Evolutionary conservation across 176 grass and related monocot genomes (phyloP).

Genomic region (Eleusine coracana): DNA sequence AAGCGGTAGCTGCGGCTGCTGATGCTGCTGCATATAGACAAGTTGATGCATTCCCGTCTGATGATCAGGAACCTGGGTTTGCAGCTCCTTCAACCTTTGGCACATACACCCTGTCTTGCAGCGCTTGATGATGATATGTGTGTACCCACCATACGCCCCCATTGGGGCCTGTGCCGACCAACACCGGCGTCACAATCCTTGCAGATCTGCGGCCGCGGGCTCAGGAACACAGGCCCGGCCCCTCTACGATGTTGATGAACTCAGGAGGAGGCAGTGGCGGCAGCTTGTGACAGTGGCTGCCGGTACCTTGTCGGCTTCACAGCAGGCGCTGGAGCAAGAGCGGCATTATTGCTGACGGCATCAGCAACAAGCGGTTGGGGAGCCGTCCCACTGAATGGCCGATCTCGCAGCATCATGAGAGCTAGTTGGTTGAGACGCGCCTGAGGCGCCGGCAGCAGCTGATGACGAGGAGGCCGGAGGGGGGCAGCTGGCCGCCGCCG

Average conservation of each 20-base stretch:
- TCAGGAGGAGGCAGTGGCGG: conserved; percentile 77
- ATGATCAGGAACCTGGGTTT: conserved; percentile 34
- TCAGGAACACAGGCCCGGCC: conserved; percentile 60
- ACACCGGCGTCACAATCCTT: conserved; percentile 57
- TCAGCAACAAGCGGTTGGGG: conserved; percentile 50
- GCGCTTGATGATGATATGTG: conserved; percentile 54
- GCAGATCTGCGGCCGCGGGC: conserved; percentile 73
- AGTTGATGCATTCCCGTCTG: conserved; percentile 52
- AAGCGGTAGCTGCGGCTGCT: conserved; percentile 26
- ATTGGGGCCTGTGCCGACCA: conserved; percentile 35
- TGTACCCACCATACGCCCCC: conserved; percentile 63
- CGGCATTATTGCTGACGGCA: conserved; percentile 42
- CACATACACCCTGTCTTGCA: conserved; percentile 39
- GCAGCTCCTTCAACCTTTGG: conserved; percentile 44
- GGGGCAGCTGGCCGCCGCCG: conserved; percentile 34
- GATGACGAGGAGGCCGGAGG: conserved; percentile 4
- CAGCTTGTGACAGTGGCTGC: conserved; percentile 89
- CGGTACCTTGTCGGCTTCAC: conserved; percentile 51
- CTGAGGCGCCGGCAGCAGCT: conserved; percentile 39
- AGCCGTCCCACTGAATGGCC: conserved; percentile 33
- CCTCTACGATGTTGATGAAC: conserved; percentile 75
- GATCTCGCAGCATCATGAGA: conserved; percentile 68
- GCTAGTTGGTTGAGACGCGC: conserved; percentile 66
- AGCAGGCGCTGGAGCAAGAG: conserved; percentile 13
- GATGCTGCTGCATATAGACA: conserved; percentile 52